Conservation (phyloP, 176 grass and related monocot species). For the Oropetium thomaeum region DNA sequence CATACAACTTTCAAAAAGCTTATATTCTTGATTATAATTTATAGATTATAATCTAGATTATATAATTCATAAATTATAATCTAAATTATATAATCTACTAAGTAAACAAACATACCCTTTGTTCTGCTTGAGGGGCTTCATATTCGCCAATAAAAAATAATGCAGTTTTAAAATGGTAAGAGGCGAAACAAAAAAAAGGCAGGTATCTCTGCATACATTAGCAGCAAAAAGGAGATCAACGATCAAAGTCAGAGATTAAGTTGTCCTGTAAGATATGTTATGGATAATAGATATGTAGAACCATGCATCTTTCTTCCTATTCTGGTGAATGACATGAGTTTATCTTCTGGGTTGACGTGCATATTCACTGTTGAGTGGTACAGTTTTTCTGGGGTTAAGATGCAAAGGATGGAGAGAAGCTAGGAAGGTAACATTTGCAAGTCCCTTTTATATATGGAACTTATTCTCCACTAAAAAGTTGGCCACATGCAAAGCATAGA, state of each 20-base stretch:
- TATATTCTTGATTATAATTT: no score
- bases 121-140: not conserved
- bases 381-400: not conserved
- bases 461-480: slow-evolving; percentile 19
- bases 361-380: not conserved
- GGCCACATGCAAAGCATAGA: not conserved
- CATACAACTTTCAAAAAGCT: no score
- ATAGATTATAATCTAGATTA: no score
- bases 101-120: no score
- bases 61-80: no score
- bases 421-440: not conserved
- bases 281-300: not conserved
- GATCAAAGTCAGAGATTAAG: not conserved
- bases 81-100: no score
- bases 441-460: slow-evolving; percentile 20
- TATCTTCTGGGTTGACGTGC: slow-evolving; percentile 10
- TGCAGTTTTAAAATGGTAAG: not conserved
- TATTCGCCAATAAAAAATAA: not conserved
- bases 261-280: not conserved
- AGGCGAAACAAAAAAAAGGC: no score
- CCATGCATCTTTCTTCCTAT: not conserved
- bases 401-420: not conserved
- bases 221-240: not conserved
- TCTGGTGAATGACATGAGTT: not conserved
- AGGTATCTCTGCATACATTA: not conserved